A percentile compares a stretch with the other conserved stretches of the same genome.
Conservation (phyloP, 257 asterid genomes). For the Pogostemon cablin region DNA sequence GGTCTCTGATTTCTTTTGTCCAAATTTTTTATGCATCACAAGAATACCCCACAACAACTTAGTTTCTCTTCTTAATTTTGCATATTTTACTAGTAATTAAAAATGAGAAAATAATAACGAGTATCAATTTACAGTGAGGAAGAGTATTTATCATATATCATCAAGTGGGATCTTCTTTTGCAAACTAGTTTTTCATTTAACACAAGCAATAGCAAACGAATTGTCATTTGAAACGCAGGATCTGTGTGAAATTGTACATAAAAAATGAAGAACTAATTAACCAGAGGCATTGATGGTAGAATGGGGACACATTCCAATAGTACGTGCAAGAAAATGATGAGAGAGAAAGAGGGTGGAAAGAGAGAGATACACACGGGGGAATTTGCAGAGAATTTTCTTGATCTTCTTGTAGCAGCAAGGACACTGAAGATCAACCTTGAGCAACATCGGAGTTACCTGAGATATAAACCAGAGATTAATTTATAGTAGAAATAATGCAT, state of each 20-base stretch:
- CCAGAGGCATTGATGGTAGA: neutral
- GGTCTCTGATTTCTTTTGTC: slow-evolving; percentile 74
- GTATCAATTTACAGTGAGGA: too few species aligned
- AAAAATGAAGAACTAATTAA: too few species aligned
- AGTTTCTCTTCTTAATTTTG: too few species aligned
- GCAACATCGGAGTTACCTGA: slow-evolving; percentile 68
- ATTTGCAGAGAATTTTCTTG: slow-evolving; percentile 74
- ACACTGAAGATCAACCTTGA: slow-evolving; percentile 84
- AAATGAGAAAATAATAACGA: too few species aligned
- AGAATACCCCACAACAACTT: too few species aligned
- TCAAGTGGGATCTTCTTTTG: too few species aligned
- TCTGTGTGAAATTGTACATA: too few species aligned
- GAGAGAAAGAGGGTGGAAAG: neutral
- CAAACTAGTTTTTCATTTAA: too few species aligned
- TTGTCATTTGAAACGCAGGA: too few species aligned
- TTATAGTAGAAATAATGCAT: too few species aligned
- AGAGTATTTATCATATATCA: too few species aligned
- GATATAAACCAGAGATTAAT: neutral
- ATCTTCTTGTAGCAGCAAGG: slow-evolving; percentile 82
- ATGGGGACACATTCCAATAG: neutral
- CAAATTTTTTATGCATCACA: neutral
- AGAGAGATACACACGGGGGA: slow-evolving; percentile 61
- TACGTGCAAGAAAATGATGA: slow-evolving; percentile 4
- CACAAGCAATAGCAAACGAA: too few species aligned
- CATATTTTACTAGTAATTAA: slow-evolving; percentile 15